These are phyloP conservation scores for Seiridium unicorne DNA, from an alignment of 2,329 filamentous ascomycete species.

Conservation along the genomic window DNA sequence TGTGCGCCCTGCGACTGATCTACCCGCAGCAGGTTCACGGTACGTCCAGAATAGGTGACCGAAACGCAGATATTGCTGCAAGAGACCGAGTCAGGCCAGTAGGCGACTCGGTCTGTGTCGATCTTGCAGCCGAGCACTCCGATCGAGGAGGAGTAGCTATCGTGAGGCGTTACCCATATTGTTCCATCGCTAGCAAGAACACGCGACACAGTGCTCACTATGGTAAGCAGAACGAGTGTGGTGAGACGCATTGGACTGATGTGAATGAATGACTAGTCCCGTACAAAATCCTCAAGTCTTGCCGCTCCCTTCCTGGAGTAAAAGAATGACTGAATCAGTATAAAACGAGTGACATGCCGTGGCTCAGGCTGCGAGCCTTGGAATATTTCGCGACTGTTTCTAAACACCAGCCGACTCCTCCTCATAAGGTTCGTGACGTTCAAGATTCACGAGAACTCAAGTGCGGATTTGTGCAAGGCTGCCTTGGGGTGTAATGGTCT, in stretches of 20 bases:
- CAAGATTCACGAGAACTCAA: too few relatives aligned
- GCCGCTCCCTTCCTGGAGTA: neutral
- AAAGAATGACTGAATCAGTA: neutral
- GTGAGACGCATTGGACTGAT: neutral
- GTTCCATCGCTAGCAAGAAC: slow-evolving; percentile 17
- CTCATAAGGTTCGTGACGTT: neutral
- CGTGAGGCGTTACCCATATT: slow-evolving; percentile 52
- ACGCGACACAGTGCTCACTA: neutral
- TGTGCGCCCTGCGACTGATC: slow-evolving; percentile 54
- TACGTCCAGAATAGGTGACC: slow-evolving; percentile 45
- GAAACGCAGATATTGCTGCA: slow-evolving; percentile 58
- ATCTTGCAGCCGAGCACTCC: slow-evolving; percentile 61
- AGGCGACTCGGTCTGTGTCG: slow-evolving; percentile 59
- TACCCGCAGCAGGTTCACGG: slow-evolving; percentile 56
- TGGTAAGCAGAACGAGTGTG: neutral
- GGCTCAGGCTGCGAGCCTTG: neutral
- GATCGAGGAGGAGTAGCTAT: slow-evolving; percentile 53
- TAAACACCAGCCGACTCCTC: neutral
- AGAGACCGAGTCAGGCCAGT: slow-evolving; percentile 53
- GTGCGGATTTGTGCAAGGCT: too few relatives aligned
- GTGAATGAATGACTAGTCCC: too few relatives aligned
- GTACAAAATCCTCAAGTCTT: too few relatives aligned
- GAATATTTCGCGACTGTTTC: neutral
- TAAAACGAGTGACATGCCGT: neutral
- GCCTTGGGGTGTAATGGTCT: too few relatives aligned